Conservation (phyloP, 176 grass and related monocot genomes). For the Oryza meridionalis region DNA sequence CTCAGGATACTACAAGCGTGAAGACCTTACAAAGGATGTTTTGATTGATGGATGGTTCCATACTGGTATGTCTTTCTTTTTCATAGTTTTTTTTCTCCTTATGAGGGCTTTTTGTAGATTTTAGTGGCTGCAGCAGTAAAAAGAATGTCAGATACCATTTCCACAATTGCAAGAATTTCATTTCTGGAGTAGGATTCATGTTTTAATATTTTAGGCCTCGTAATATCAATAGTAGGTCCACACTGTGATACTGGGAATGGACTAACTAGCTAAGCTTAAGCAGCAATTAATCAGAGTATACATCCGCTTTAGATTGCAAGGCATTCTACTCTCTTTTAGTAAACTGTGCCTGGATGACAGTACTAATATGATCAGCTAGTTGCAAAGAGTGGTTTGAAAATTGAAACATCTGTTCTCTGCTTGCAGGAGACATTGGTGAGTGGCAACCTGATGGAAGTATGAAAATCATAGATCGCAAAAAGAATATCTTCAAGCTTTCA, state of each 20-base stretch:
- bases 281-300: background rate
- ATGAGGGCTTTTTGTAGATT: background rate
- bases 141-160: background rate
- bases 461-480: conserved; percentile 94
- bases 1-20: conserved; percentile 81
- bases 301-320: background rate
- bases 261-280: background rate
- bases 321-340: background rate
- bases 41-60: conserved; percentile 88
- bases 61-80: conserved; percentile 56
- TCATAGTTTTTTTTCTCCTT: background rate
- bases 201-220: conserved; percentile 8
- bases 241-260: background rate
- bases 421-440: conserved; percentile 86
- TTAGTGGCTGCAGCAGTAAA: conserved; percentile 25
- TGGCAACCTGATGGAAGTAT: conserved; percentile 90
- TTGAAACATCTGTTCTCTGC: conserved; percentile 25
- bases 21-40: conserved; percentile 84
- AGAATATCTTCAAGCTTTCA: conserved; percentile 96
- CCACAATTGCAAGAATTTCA: conserved; percentile 11
- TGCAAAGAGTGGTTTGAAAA: background rate
- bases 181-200: background rate
- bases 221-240: background rate
- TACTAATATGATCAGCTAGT: conserved; percentile 5
- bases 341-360: background rate